These are phyloP conservation scores for Knufia fluminis DNA, from an alignment of 2,329 filamentous ascomycete genomes.

Conservation along the genomic window DNA sequence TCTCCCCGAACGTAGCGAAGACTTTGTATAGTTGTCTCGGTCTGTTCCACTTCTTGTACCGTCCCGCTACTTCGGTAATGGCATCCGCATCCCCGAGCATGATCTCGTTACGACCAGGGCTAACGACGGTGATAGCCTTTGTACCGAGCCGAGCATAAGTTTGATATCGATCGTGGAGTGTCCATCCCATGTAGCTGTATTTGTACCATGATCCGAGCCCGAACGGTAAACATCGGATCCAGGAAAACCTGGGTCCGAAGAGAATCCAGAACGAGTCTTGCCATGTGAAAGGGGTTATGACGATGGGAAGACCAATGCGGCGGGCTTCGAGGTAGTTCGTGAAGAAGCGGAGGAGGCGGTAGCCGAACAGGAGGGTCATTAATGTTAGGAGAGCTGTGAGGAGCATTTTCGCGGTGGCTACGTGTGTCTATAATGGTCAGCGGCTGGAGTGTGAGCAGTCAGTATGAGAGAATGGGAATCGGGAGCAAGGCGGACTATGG, in stretches of 20 bases:
- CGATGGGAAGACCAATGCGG: slow-evolving; percentile 16
- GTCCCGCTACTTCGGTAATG: slow-evolving; percentile 10
- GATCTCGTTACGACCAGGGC: slow-evolving; percentile 13
- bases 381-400: background rate
- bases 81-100: slow-evolving; percentile 12
- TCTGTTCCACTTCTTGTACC: slow-evolving; percentile 15
- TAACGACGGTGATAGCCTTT: slow-evolving; percentile 12
- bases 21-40: slow-evolving; percentile 12
- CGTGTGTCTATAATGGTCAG: background rate
- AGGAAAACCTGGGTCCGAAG: slow-evolving; percentile 4
- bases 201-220: slow-evolving; percentile 9
- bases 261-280: slow-evolving; percentile 15
- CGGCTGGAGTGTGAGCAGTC: background rate
- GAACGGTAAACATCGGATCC: slow-evolving; percentile 8
- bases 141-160: slow-evolving; percentile 12
- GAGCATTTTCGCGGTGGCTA: background rate
- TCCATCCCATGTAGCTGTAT: slow-evolving; percentile 13
- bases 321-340: slow-evolving; percentile 17
- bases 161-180: slow-evolving; percentile 6
- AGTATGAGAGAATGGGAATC: background rate
- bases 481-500: no score
- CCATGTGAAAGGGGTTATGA: slow-evolving; percentile 13
- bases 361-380: background rate
- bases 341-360: slow-evolving; percentile 4
- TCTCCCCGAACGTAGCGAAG: slow-evolving; percentile 15